A percentile compares a stretch with the other conserved stretches of the same genome.
Conservation (phyloP, 495 filamentous ascomycete genomes). For the Chaetomium tenue region DNA sequence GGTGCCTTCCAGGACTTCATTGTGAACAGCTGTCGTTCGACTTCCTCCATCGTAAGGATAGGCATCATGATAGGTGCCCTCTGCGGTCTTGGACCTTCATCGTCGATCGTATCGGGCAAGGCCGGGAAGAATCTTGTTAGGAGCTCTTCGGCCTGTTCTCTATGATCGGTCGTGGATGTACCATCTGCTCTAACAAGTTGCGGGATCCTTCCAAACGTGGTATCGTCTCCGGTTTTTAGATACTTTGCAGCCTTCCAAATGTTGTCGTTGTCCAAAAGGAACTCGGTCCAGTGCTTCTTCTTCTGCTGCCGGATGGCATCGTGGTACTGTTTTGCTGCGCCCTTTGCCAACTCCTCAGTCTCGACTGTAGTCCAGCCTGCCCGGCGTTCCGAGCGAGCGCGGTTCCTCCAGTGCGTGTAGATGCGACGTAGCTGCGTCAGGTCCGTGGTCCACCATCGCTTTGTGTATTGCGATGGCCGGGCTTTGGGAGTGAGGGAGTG, state of each 20-base stretch:
- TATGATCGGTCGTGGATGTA: background rate
- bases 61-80: constrained; percentile 5
- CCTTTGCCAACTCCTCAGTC: background rate
- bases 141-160: constrained; percentile 6
- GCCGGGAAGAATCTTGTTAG: constrained; percentile 12
- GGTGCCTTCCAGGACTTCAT: constrained; percentile 1
- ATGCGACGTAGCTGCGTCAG: background rate
- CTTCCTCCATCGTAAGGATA: background rate
- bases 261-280: background rate
- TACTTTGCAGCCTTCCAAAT: constrained; percentile 5
- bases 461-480: constrained; percentile 17
- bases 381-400: background rate
- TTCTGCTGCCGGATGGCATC: constrained; percentile 1
- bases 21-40: background rate
- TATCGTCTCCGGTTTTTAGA: background rate
- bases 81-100: constrained; percentile 5
- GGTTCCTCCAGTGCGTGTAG: constrained; percentile 3
- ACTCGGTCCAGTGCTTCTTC: constrained; percentile 7
- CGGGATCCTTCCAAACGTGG: background rate
- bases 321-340: background rate
- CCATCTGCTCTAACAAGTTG: background rate
- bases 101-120: constrained; percentile 6
- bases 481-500: constrained; percentile 19
- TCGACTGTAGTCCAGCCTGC: background rate
- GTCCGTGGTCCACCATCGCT: constrained; percentile 17